A percentile compares a stretch with the other conserved stretches of the same genome.
phyloP scores from a whole-genome alignment of 2,329 filamentous ascomycete species.

The Fusarium denticulatum region DNA sequence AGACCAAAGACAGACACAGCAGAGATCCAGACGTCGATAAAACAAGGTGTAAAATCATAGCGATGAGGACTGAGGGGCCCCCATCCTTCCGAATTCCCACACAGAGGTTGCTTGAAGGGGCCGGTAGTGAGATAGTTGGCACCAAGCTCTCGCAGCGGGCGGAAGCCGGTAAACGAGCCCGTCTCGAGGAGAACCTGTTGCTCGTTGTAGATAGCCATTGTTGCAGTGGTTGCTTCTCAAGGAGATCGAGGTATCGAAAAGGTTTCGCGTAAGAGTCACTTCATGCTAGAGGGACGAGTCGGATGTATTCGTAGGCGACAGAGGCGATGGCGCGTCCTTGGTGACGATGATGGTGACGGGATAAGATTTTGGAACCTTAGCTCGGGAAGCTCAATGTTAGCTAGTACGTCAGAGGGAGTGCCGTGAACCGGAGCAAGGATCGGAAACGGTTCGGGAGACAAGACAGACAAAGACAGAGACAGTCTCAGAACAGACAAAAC shows the following conservation, averaged over 20 bases:
- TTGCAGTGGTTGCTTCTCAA: conserved; percentile 16
- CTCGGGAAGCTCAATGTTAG: conserved; percentile 26
- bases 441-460: conserved; percentile 13
- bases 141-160: conserved; percentile 61
- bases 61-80: conserved; percentile 87
- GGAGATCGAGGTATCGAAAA: conserved; percentile 1
- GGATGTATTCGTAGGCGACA: conserved; percentile 3
- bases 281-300: conserved; percentile 36
- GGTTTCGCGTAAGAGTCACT: conserved; percentile 60
- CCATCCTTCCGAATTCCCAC: conserved; percentile 93
- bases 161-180: conserved; percentile 70
- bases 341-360: conserved; percentile 1
- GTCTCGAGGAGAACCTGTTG: conserved; percentile 64
- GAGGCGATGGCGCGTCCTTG: conserved; percentile 28
- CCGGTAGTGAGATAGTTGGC: conserved; percentile 69
- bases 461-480: neutral
- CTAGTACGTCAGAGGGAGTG: conserved; percentile 22
- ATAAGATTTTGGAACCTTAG: conserved; percentile 16
- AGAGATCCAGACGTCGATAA: conserved; percentile 90
- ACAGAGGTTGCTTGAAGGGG: conserved; percentile 74
- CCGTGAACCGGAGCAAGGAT: conserved; percentile 11
- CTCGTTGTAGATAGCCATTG: conserved; percentile 47
- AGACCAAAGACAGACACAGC: conserved; percentile 82
- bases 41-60: conserved; percentile 97
- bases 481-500: conserved; percentile 3